phyloP scores from a whole-genome alignment of 148 eudicot species.

The Rhododendron ovatum region DNA sequence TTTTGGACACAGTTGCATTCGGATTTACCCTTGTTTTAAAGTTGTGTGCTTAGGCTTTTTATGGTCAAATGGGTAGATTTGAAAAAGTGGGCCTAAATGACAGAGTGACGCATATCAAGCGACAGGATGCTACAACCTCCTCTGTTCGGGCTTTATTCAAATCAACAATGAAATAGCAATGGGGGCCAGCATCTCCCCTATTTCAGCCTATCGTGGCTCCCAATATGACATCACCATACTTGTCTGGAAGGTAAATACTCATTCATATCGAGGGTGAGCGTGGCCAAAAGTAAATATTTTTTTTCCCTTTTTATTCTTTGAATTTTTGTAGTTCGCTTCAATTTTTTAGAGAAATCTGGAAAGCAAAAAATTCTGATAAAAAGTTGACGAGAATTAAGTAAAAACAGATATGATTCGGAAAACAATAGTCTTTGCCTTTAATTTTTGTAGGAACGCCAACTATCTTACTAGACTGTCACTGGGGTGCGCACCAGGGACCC shows the following conservation, averaged over 20 bases:
- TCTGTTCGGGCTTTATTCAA: slow-evolving; percentile 97
- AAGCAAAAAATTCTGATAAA: too few species aligned
- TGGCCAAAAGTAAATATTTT: too few species aligned
- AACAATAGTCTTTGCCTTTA: too few species aligned
- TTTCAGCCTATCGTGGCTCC: slow-evolving; percentile 64
- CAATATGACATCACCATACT: slow-evolving; percentile 95
- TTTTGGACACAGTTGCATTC: not conserved
- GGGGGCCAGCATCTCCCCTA: slow-evolving; percentile 97
- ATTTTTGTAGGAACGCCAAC: not conserved
- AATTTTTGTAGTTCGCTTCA: not conserved
- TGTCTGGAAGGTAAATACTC: slow-evolving; percentile 79
- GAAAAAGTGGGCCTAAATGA: slow-evolving; percentile 16
- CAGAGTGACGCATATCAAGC: slow-evolving; percentile 98
- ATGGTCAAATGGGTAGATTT: slow-evolving; percentile 29
- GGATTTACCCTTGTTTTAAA: not conserved
- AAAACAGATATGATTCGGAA: not conserved
- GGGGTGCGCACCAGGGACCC: too few species aligned
- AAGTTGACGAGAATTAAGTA: too few species aligned
- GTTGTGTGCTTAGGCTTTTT: not conserved
- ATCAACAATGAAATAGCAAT: slow-evolving; percentile 88
- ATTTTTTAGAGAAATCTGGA: not conserved
- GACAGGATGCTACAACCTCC: slow-evolving; percentile 91
- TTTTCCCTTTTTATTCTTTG: not conserved
- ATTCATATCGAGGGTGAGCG: not conserved
- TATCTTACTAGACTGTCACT: not conserved